Conservation (phyloP, 371 early-diverging fungal genomes). For the Mortierella sp. region DNA sequence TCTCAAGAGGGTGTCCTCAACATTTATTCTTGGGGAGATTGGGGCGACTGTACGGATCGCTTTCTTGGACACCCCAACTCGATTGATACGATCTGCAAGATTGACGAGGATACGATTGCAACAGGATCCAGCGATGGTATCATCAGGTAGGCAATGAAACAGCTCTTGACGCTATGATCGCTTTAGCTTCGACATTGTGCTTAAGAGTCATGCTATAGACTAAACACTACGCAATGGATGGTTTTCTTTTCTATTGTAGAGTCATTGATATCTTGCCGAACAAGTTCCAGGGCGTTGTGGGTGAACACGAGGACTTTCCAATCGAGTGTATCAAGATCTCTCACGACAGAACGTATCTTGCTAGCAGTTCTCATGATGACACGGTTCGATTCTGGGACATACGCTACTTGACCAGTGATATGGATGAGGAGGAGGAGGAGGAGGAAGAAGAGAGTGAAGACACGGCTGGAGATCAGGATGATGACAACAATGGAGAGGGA, state of each 20-base stretch:
- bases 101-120: constrained; percentile 83
- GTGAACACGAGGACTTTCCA: constrained; percentile 89
- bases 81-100: constrained; percentile 82
- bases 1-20: constrained; percentile 89
- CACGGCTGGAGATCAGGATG: constrained; percentile 39
- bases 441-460: constrained; percentile 52
- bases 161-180: background rate
- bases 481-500: constrained; percentile 34
- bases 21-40: constrained; percentile 84
- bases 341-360: constrained; percentile 74
- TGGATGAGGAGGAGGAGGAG: constrained; percentile 58
- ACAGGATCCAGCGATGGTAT: constrained; percentile 95
- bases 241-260: constrained; percentile 34
- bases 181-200: too few relatives aligned
- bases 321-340: constrained; percentile 80
- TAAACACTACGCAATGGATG: too few relatives aligned
- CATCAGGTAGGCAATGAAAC: constrained; percentile 58
- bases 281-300: constrained; percentile 83
- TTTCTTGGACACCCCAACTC: constrained; percentile 92
- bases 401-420: constrained; percentile 63
- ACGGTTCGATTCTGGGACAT: constrained; percentile 88
- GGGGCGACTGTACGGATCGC: constrained; percentile 92
- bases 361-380: constrained; percentile 86
- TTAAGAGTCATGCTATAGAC: too few relatives aligned
- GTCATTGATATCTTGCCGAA: constrained; percentile 87